Evolutionary conservation across 2,329 filamentous ascomycete species (phyloP), one percentile per base, ranked within the genome.

Genomic region (Allantophomopsis cytisporea): DNA sequence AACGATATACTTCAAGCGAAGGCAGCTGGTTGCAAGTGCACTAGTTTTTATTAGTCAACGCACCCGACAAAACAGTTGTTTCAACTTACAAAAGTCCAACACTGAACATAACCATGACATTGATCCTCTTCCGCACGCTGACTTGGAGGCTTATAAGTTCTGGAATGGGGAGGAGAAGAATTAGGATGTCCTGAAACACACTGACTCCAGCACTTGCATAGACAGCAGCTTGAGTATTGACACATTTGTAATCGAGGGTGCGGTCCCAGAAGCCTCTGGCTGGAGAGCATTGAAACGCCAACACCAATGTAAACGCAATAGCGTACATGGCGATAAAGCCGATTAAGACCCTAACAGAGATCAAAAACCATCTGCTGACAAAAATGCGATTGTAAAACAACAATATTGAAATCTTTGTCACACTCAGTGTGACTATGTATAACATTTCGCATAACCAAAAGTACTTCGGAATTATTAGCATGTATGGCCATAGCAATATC

Each of bases 1-100:
- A 18, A 18, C 16, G 14, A 36, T 15, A 17, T 15, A 34, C 13
- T 34, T 34, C 7, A 36, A 14, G 18, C 35, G 35, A 16, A 36
- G 6, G 15, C 14, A n/a, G 12, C 35, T 36, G 15, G 35, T 23
- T 17, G 18, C 18, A 18, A 14, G 18, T 36, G 35, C 35, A 23
- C 35, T 36, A 12, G 8, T 20, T 11, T n/a, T 20, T 20, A 13
- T 36, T 11, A 36, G 16, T 36, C 2, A 8, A 3, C 7, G 7
- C 6, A 20, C 6, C 8, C 6, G 7, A 5, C 7, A 20, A 36
- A n/a, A 8, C 2, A 10, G 15, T n/a, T 8, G 20, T 18, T n/a
- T 16, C 18, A 23, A 36, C 35, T 36, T 36, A 36, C 35, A 36
- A 36, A n/a, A 23, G 14, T 20, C 35, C 35, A n/a, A 36, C 18